A percentile compares a stretch with the other conserved stretches of the same genome.
These are phyloP conservation scores for Globisporangium cederbergense DNA, from an alignment of 352 stramenopile genomes.

Conservation along the genomic window DNA sequence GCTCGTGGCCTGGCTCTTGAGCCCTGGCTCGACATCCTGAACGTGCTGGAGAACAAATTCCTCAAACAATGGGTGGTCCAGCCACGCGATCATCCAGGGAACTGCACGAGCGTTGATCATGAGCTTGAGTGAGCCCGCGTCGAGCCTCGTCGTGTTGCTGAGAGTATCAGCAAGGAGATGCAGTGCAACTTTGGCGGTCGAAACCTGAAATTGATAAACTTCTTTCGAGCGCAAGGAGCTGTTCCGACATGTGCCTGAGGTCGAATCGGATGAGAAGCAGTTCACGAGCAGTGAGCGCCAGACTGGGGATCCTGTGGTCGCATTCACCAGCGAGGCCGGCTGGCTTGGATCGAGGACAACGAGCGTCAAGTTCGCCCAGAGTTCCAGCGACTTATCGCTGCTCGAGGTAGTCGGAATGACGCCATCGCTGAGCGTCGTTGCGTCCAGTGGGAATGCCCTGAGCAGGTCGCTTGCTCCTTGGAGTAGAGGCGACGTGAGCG, in stretches of 20 bases:
- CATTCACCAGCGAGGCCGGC: conserved; percentile 27
- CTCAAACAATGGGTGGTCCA: conserved; percentile 36
- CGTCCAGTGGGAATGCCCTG: conserved; percentile 21
- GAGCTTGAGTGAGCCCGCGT: neutral
- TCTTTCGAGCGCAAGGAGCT: neutral
- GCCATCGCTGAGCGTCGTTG: conserved; percentile 1
- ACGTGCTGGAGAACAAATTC: conserved; percentile 32
- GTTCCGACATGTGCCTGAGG: conserved; percentile 22
- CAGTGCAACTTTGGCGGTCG: neutral
- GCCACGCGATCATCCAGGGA: conserved; percentile 38
- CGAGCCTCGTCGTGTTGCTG: neutral
- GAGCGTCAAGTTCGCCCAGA: conserved; percentile 19
- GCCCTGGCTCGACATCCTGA: conserved; percentile 8
- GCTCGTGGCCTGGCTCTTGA: neutral
- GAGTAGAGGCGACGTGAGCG: neutral
- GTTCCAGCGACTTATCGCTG: neutral
- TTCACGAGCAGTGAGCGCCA: conserved; percentile 37
- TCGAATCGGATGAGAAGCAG: conserved; percentile 33
- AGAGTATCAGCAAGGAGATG: neutral
- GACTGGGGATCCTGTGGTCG: conserved; percentile 28
- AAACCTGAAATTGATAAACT: conserved; percentile 4
- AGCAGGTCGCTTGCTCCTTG: conserved; percentile 18
- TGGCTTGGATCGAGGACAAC: conserved; percentile 32
- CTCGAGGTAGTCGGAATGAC: neutral
- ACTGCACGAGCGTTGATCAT: conserved; percentile 30